Evolutionary conservation across 768 basidiomycete species (phyloP).

Genomic region (Suillus decipiens): DNA sequence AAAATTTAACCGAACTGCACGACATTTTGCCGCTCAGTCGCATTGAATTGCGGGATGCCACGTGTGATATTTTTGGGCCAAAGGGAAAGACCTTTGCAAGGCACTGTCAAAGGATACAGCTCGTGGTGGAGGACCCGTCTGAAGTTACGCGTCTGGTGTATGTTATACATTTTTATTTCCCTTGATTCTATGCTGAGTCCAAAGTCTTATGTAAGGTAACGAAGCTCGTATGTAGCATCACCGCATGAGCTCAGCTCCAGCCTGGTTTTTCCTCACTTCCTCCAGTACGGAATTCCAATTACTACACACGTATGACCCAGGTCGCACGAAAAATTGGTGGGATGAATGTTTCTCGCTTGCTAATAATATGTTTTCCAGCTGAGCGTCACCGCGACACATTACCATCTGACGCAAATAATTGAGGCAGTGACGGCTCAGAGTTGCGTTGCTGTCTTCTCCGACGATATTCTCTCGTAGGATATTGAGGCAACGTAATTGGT

Average conservation of each 20-base stretch:
- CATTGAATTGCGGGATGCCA: no score
- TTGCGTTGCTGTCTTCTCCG: not conserved
- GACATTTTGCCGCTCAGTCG: no score
- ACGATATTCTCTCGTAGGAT: constrained; percentile 32
- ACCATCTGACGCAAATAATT: constrained; percentile 44
- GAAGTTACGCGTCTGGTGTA: no score
- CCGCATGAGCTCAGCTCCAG: not conserved
- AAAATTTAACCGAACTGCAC: no score
- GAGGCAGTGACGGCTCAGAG: constrained; percentile 34
- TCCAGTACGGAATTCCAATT: not conserved
- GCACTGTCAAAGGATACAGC: no score
- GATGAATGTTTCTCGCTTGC: not conserved
- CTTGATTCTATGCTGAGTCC: no score
- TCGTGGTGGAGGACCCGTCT: no score
- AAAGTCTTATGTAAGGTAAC: no score
- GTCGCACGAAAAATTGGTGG: not conserved
- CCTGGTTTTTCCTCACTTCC: constrained; percentile 1
- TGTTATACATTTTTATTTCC: no score
- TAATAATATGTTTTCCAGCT: constrained; percentile 27
- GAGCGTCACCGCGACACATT: constrained; percentile 36
- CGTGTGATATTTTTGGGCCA: no score
- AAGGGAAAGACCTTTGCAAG: no score
- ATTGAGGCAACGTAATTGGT: constrained; percentile 43
- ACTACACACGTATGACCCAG: not conserved
- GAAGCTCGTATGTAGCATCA: not conserved